These are phyloP conservation scores for Neolentinus lepideus DNA, from an alignment of 1,284 basidiomycete species.

Conservation along the genomic window DNA sequence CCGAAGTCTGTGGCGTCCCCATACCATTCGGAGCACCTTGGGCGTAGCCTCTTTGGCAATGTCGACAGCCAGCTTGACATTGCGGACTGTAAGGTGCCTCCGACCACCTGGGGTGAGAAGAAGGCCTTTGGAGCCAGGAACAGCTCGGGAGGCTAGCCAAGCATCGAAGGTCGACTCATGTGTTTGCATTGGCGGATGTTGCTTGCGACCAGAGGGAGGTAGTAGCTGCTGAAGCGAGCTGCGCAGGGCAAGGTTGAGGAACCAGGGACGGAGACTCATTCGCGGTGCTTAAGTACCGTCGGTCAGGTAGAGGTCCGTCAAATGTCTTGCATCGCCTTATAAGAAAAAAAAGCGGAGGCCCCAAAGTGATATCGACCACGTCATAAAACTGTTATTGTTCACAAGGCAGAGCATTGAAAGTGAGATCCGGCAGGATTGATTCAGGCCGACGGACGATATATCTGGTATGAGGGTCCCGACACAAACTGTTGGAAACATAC, in stretches of 20 bases:
- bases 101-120: conserved; percentile 60
- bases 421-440: background rate
- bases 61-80: conserved; percentile 46
- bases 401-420: background rate
- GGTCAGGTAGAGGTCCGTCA: background rate
- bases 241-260: conserved; percentile 8
- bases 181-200: background rate
- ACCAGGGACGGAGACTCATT: conserved; percentile 19
- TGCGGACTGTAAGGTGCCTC: conserved; percentile 46
- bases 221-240: background rate
- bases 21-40: conserved; percentile 52
- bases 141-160: conserved; percentile 57
- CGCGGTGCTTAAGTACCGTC: conserved; percentile 5
- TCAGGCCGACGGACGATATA: background rate
- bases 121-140: conserved; percentile 28
- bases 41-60: conserved; percentile 46
- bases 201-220: conserved; percentile 1
- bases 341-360: background rate
- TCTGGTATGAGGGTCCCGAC: conserved; percentile 1
- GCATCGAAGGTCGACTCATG: conserved; percentile 39
- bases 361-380: background rate
- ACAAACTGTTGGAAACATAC: background rate
- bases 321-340: background rate
- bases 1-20: conserved; percentile 58
- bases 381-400: background rate